Percentiles rank a stretch among this genome's conserved stretches.
Conservation (phyloP, 495 filamentous ascomycete species). For the Penicillium herquei region DNA sequence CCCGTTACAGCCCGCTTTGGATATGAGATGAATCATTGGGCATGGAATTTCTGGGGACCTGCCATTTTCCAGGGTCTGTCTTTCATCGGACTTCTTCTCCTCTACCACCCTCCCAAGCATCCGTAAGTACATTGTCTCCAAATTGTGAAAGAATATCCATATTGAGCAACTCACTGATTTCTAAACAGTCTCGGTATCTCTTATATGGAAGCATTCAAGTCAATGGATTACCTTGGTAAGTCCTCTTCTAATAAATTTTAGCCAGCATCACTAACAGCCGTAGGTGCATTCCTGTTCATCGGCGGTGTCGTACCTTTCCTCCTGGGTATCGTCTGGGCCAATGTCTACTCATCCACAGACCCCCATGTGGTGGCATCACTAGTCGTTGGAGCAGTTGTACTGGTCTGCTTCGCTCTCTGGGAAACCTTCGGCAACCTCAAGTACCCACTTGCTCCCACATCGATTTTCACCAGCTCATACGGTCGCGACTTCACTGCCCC, state of each 20-base stretch:
- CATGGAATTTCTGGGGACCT: constrained; percentile 25
- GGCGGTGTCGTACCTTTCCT: constrained; percentile 22
- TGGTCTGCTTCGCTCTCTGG: constrained; percentile 25
- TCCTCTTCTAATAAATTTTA: too few species aligned
- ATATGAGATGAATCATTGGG: constrained; percentile 21
- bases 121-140: constrained; percentile 11
- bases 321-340: constrained; percentile 29
- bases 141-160: background rate
- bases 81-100: constrained; percentile 18
- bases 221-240: constrained; percentile 19
- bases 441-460: constrained; percentile 21
- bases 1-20: constrained; percentile 26
- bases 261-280: too few species aligned
- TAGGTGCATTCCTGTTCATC: constrained; percentile 24
- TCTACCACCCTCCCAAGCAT: constrained; percentile 25
- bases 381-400: constrained; percentile 19
- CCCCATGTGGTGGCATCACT: constrained; percentile 23
- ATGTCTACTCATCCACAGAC: constrained; percentile 23
- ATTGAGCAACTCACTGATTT: background rate
- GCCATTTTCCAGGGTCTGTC: constrained; percentile 27
- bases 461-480: constrained; percentile 21
- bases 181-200: constrained; percentile 16
- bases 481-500: constrained; percentile 27
- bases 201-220: constrained; percentile 22
- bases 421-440: constrained; percentile 22